Percentiles rank a stretch among this genome's conserved stretches.
Conservation (phyloP, 2,329 filamentous ascomycete genomes). For the Aureobasidium sp. region DNA sequence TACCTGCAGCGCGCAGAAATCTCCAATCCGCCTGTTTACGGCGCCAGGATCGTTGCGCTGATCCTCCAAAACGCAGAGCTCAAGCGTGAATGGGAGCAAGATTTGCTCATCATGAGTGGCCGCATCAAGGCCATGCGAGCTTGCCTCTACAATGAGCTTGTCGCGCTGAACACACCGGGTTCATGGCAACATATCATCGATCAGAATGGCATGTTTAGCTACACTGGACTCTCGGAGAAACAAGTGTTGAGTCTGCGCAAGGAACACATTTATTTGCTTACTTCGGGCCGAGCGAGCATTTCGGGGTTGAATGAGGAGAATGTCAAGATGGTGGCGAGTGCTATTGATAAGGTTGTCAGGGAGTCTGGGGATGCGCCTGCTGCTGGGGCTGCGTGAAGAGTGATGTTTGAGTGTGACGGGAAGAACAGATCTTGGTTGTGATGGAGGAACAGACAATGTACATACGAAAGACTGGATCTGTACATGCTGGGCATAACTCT, state of each 20-base stretch:
- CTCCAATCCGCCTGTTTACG: slow-evolving; percentile 85
- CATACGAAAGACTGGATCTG: no score
- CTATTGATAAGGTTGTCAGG: slow-evolving; percentile 12
- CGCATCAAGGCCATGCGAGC: slow-evolving; percentile 83
- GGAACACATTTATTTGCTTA: slow-evolving; percentile 62
- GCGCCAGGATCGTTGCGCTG: slow-evolving; percentile 71
- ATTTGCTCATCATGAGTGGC: slow-evolving; percentile 82
- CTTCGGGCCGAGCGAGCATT: not conserved
- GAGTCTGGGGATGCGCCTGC: slow-evolving; percentile 5
- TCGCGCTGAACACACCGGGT: slow-evolving; percentile 76
- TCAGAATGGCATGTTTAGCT: slow-evolving; percentile 95
- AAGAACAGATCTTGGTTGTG: no score
- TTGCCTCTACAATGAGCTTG: slow-evolving; percentile 56
- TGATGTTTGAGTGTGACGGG: no score
- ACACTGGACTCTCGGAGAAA: slow-evolving; percentile 64
- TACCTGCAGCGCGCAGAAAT: slow-evolving; percentile 91
- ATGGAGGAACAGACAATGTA: no score
- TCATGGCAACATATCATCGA: slow-evolving; percentile 78
- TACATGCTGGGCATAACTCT: no score
- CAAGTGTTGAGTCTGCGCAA: slow-evolving; percentile 64
- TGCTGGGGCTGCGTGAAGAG: not conserved
- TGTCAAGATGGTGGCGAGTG: slow-evolving; percentile 9
- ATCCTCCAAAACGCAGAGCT: slow-evolving; percentile 71
- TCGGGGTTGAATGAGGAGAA: slow-evolving; percentile 10
- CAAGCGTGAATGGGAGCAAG: slow-evolving; percentile 79